Evolutionary conservation across 2,329 filamentous ascomycete genomes (phyloP).

Genomic region (Hypoxylon sp.): DNA sequence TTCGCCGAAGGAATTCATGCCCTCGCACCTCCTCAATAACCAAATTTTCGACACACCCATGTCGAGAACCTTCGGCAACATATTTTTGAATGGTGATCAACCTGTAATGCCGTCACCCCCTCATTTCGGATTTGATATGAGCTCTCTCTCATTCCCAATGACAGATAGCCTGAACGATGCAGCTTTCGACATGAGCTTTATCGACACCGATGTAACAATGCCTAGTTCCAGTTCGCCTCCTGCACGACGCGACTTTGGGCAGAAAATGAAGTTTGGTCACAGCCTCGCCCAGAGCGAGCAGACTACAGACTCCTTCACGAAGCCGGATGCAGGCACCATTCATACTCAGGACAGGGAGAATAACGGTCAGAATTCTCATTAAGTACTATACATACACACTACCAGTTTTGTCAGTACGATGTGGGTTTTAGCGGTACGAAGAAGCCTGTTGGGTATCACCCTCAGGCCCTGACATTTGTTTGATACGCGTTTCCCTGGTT

Average conservation of each 20-base stretch:
- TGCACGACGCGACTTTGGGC: slow-evolving; percentile 45
- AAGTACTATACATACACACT: not conserved
- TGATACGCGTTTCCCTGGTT: slow-evolving; percentile 9
- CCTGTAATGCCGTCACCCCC: slow-evolving; percentile 58
- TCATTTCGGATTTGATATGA: slow-evolving; percentile 60
- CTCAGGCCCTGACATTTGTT: slow-evolving; percentile 19
- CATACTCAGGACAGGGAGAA: not conserved
- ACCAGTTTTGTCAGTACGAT: not conserved
- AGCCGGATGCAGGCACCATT: not conserved
- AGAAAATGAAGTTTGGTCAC: slow-evolving; percentile 44
- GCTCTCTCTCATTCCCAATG: slow-evolving; percentile 56
- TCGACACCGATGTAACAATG: slow-evolving; percentile 60
- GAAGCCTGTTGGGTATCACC: not conserved
- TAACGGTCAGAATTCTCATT: slow-evolving; percentile 2
- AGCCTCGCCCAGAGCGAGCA: slow-evolving; percentile 35
- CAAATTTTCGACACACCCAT: slow-evolving; percentile 44
- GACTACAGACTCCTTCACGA: slow-evolving; percentile 8
- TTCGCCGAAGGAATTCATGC: slow-evolving; percentile 54
- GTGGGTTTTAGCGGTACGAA: not conserved
- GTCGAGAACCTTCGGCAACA: slow-evolving; percentile 66
- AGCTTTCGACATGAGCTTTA: slow-evolving; percentile 63
- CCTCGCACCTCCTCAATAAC: slow-evolving; percentile 45
- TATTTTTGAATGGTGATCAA: slow-evolving; percentile 69
- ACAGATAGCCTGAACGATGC: slow-evolving; percentile 50
- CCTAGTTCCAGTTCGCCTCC: slow-evolving; percentile 64